Conservation (phyloP, 257 asterid genomes). For the Solanum infundibuliforme region DNA sequence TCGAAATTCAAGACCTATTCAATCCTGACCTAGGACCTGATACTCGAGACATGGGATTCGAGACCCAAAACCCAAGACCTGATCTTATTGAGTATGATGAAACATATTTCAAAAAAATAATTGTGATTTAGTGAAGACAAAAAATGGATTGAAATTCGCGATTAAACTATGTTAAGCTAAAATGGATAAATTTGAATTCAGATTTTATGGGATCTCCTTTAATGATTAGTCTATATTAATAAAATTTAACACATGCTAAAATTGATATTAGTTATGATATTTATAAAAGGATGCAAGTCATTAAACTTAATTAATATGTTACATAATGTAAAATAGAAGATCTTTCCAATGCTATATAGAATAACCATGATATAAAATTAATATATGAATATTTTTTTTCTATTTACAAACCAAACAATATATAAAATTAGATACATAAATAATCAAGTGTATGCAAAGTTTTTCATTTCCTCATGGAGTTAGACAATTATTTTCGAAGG, state of each 20-base stretch:
- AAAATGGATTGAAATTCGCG: accelerated
- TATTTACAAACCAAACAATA: not conserved
- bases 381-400: not conserved
- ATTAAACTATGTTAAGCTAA: too few relatives aligned
- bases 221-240: not conserved
- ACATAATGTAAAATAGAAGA: not conserved
- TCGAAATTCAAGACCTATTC: not conserved
- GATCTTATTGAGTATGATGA: not conserved
- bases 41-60: not conserved
- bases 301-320: not conserved
- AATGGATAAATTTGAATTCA: too few relatives aligned
- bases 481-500: too few relatives aligned
- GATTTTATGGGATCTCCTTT: too few relatives aligned
- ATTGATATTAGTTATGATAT: not conserved
- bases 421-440: not conserved
- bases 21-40: not conserved
- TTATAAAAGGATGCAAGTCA: not conserved
- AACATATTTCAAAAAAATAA: not conserved
- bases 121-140: not conserved
- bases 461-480: not conserved
- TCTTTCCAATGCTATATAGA: not conserved
- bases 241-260: not conserved
- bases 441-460: not conserved
- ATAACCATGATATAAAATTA: not conserved
- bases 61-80: not conserved